Base-by-base conservation (phyloP, 1,284 basidiomycete species). In the Singerocomus rubriflavus region DNA sequence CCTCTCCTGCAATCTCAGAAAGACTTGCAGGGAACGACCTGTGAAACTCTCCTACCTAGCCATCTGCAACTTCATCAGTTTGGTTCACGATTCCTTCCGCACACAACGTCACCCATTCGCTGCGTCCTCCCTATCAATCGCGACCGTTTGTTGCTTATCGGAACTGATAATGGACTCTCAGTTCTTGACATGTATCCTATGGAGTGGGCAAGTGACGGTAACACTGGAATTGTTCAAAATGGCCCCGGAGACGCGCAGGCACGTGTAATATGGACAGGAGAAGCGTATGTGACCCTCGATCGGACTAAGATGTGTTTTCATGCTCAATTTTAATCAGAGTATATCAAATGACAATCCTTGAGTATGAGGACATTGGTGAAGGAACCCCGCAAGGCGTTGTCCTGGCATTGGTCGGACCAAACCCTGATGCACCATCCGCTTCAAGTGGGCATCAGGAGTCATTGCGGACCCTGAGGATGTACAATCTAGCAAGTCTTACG, bases 1-100 rank as follows among this genome's bases (percentile, higher is more conserved):
- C 48, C 50, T 43, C 44, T 55, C 49, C 49, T 71, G 53, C 61
- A 70, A 54, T 59, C 49, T 25, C 68, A 52, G 43, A 65, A 57
- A 56, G 63, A 53, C 40, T 40, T 58, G 7, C 62, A 73, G 59
- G 49, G 71, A 10, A 62, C 64, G 17, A 57, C 65, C 14, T 64
- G 63, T 17, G 68, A 70, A 46, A 68, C 76, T 14, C 69, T 73
- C 13, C 53, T 64, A 67, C 85, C 86, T 0, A 80, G 78, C 2
- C 85, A 82, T 61, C 68, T 89, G 25, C 78, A 77, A 58, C 65
- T 90, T 45, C 83, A 83, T 59, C 78, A 87, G 41, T 90, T 91
- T 63, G 88, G 88, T 26, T 91, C 88, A 12, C 80, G 88, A 16
- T 91, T 91, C 64, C 71, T 91, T 33, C 88, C 89, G n/a, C 89